Evolutionary conservation across 2,329 filamentous ascomycete genomes (phyloP).

Genomic region (Penicillium freii): DNA sequence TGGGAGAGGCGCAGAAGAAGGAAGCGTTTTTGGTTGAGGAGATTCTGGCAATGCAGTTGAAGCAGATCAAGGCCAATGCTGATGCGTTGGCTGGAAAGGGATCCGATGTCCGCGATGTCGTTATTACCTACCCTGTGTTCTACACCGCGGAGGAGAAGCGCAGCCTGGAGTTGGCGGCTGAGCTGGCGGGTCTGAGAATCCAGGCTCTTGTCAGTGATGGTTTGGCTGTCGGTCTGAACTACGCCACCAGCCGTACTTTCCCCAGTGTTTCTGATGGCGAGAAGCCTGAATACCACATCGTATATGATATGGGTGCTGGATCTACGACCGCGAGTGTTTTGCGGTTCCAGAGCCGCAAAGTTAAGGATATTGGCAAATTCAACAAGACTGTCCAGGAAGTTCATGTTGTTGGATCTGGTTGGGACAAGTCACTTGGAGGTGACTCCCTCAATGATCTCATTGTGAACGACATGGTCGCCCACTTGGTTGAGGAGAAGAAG

Average conservation of each 20-base stretch:
- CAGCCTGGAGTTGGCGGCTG: constrained; percentile 77
- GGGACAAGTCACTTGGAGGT: constrained; percentile 86
- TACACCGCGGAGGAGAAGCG: constrained; percentile 89
- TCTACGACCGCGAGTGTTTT: constrained; percentile 88
- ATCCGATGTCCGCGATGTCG: constrained; percentile 71
- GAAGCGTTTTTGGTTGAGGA: constrained; percentile 77
- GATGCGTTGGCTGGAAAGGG: constrained; percentile 76
- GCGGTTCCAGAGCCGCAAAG: constrained; percentile 80
- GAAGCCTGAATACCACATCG: constrained; percentile 85
- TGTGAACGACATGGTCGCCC: constrained; percentile 79
- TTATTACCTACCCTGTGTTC: constrained; percentile 86
- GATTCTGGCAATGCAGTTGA: constrained; percentile 91
- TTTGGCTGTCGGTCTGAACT: constrained; percentile 89
- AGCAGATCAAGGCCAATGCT: constrained; percentile 86
- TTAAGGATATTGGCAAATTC: constrained; percentile 88
- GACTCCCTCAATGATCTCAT: constrained; percentile 86
- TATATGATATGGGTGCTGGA: constrained; percentile 97
- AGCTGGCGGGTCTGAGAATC: constrained; percentile 83
- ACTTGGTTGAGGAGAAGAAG: constrained; percentile 70
- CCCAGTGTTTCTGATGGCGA: constrained; percentile 77
- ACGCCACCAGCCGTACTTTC: constrained; percentile 87
- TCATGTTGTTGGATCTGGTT: constrained; percentile 80
- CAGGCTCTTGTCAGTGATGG: constrained; percentile 85
- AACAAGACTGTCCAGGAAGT: constrained; percentile 98
- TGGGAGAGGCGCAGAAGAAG: constrained; percentile 63